phyloP scores from a whole-genome alignment of 179 eudicot species.

The Spinacia oleracea region DNA sequence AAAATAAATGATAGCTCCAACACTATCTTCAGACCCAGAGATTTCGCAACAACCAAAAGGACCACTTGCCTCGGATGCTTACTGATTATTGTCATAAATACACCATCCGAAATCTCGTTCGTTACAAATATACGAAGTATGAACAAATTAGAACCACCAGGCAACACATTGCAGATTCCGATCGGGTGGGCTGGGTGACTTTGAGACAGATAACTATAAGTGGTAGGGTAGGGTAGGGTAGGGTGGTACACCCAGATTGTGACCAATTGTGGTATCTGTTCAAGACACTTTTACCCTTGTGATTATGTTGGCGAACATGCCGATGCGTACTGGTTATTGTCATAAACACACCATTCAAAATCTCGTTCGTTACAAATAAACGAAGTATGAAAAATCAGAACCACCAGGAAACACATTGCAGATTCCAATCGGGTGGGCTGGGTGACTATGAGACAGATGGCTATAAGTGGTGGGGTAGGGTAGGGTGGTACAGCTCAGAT shows the following conservation, averaged over 20 bases:
- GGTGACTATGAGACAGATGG: not conserved
- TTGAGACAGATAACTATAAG: not conserved
- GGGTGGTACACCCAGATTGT: not conserved
- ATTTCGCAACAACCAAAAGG: not conserved
- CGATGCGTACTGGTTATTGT: not conserved
- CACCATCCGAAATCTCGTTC: not conserved
- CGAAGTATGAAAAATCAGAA: too few relatives aligned
- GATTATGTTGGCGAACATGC: not conserved
- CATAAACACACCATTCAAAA: not conserved
- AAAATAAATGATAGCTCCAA: not conserved
- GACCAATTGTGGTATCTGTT: not conserved
- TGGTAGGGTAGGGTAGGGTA: not conserved
- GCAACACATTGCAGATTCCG: not conserved
- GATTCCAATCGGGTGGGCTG: not conserved
- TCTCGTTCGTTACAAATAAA: not conserved
- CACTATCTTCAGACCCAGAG: not conserved
- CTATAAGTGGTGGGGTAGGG: not conserved
- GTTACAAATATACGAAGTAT: not conserved
- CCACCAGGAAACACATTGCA: not conserved
- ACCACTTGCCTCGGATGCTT: not conserved
- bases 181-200: not conserved
- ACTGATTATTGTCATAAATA: not conserved
- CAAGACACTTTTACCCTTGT: not conserved
- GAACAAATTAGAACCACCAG: not conserved
- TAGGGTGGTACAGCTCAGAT: not conserved